phyloP scores from a whole-genome alignment of 106 monocot species.

The Apostasia ramifera region DNA sequence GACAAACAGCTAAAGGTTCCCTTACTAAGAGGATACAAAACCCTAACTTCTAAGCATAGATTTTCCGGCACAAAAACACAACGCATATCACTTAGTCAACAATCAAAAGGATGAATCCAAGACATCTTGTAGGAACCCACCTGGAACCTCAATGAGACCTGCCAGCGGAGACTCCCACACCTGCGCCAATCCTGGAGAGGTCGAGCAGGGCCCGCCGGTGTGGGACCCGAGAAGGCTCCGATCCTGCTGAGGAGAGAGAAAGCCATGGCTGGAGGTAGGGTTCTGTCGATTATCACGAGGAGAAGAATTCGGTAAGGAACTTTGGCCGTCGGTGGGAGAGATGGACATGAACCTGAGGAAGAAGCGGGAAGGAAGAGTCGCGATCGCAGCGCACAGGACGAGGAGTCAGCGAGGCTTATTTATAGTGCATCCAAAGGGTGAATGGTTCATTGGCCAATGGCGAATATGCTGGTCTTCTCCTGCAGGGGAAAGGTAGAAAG shows the following conservation, averaged over 20 bases:
- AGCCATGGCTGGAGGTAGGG: slow-evolving; percentile 43
- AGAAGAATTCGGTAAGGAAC: slow-evolving; percentile 19
- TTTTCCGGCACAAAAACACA: background rate
- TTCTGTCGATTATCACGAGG: slow-evolving; percentile 9
- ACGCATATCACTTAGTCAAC: background rate
- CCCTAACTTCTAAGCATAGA: background rate
- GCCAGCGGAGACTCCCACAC: background rate
- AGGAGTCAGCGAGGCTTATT: no score
- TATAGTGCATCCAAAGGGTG: no score
- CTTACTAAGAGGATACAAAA: background rate
- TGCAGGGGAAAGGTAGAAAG: no score
- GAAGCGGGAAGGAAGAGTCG: background rate
- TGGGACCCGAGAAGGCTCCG: background rate
- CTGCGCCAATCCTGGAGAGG: slow-evolving; percentile 1
- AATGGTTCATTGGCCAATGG: no score
- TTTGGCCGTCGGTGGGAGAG: slow-evolving; percentile 51
- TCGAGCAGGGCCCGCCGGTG: slow-evolving; percentile 1
- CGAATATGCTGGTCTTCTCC: no score
- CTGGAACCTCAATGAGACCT: background rate
- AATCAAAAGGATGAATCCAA: background rate
- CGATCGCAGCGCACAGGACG: background rate
- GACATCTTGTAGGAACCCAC: slow-evolving; percentile 1
- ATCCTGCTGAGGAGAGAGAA: background rate
- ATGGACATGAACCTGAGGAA: slow-evolving; percentile 72
- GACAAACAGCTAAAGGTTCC: no score